Evolutionary conservation across 352 stramenopile genomes (phyloP).

Genomic region (Thraustochytrium striatum): DNA sequence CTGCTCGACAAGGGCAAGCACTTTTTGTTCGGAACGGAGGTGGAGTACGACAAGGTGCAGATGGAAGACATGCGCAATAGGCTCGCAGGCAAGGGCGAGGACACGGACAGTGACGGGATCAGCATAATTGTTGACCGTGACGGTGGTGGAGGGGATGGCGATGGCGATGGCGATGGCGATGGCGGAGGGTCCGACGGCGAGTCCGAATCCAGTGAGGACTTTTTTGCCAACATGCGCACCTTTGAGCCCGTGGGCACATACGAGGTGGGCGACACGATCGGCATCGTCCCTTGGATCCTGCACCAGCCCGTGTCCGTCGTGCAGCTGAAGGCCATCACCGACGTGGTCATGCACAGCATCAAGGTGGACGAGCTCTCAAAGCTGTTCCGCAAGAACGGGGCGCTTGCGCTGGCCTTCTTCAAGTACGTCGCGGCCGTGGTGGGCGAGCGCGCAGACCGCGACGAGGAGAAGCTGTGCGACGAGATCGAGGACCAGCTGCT

Average conservation of each 20-base stretch:
- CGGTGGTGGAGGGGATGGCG: not conserved
- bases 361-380: slow-evolving; percentile 23
- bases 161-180: not conserved
- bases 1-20: not conserved
- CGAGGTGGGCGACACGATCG: slow-evolving; percentile 28
- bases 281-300: slow-evolving; percentile 40
- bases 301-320: slow-evolving; percentile 30
- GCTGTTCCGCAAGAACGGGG: not conserved
- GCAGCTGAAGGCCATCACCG: slow-evolving; percentile 30
- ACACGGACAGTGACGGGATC: slow-evolving; percentile 1
- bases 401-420: slow-evolving; percentile 37
- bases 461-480: slow-evolving; percentile 37
- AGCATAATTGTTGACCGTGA: slow-evolving; percentile 4
- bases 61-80: not conserved
- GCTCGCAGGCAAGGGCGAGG: not conserved
- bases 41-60: slow-evolving; percentile 27
- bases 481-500: slow-evolving; percentile 24
- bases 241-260: slow-evolving; percentile 20
- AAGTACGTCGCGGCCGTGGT: slow-evolving; percentile 34
- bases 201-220: not conserved
- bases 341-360: slow-evolving; percentile 27
- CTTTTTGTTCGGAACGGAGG: slow-evolving; percentile 14
- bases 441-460: slow-evolving; percentile 29
- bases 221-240: not conserved
- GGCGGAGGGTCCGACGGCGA: not conserved